Conservation (phyloP, 192 early-diverging fungal genomes). For the Coemansia sp. region DNA sequence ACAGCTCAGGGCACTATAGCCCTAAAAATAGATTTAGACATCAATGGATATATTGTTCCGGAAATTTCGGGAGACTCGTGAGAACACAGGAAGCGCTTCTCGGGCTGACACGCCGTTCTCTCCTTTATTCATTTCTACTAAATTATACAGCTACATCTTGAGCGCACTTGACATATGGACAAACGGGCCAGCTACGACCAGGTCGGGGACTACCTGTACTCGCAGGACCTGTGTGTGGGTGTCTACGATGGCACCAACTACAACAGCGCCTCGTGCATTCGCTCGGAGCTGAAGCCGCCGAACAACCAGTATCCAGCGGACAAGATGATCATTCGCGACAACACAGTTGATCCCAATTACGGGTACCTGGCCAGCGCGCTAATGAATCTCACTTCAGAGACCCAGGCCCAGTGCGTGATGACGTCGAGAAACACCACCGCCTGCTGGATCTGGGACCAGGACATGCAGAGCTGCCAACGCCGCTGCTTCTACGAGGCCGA, state of each 20-base stretch:
- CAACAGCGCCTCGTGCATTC: constrained; percentile 38
- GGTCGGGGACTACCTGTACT: constrained; percentile 40
- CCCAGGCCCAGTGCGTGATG: constrained; percentile 48
- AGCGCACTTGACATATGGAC: too few species aligned
- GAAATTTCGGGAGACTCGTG: too few species aligned
- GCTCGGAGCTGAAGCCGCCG: constrained; percentile 8
- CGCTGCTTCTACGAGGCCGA: constrained; percentile 11
- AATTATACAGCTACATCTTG: too few species aligned
- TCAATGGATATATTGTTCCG: too few species aligned
- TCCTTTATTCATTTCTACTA: too few species aligned
- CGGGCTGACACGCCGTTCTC: too few species aligned
- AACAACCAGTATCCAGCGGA: constrained; percentile 4
- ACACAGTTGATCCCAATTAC: constrained; percentile 16
- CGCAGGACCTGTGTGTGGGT: constrained; percentile 42
- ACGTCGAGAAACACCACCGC: constrained; percentile 24
- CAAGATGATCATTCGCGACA: constrained; percentile 35
- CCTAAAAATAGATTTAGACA: too few species aligned
- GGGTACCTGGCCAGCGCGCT: constrained; percentile 17
- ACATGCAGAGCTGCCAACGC: constrained; percentile 10
- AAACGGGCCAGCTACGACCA: constrained; percentile 19
- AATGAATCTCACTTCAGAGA: constrained; percentile 21
- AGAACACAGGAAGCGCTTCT: too few species aligned
- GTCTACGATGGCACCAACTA: constrained; percentile 41
- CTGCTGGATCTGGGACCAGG: constrained; percentile 39
- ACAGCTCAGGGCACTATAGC: too few species aligned